phyloP scores from a whole-genome alignment of 768 basidiomycete species.

The Gloeophyllum trabeum region DNA sequence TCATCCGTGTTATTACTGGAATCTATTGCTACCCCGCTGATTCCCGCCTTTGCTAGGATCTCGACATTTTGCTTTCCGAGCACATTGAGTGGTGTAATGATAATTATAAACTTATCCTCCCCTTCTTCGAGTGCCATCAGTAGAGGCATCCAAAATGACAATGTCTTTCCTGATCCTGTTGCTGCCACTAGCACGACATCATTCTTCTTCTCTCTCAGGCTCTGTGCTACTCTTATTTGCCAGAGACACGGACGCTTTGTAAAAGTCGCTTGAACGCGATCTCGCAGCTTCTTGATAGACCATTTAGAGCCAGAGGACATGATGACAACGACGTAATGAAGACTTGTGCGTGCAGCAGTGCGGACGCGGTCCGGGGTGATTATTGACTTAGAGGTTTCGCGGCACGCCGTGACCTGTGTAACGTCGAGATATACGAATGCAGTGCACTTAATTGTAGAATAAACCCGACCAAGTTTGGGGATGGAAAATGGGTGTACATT shows the following conservation, averaged over 20 bases:
- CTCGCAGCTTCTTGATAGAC: neutral
- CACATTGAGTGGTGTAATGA: slow-evolving; percentile 3
- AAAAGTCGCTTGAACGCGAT: neutral
- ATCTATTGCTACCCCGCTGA: slow-evolving; percentile 3
- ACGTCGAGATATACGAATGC: neutral
- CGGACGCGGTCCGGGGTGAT: no score
- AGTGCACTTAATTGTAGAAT: neutral
- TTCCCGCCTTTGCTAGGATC: neutral
- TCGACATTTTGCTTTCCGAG: slow-evolving; percentile 6
- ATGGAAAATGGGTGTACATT: neutral
- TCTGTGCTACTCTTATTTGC: slow-evolving; percentile 7
- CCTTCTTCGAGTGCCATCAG: slow-evolving; percentile 1
- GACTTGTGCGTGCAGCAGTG: neutral
- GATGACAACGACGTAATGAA: neutral
- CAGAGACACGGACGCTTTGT: slow-evolving; percentile 7
- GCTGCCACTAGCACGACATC: slow-evolving; percentile 10
- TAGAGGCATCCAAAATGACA: slow-evolving; percentile 12
- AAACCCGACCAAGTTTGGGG: neutral
- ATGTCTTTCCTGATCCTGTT: slow-evolving; percentile 10
- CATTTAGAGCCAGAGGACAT: neutral
- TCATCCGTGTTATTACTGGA: neutral
- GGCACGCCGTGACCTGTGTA: neutral
- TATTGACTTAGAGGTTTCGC: no score
- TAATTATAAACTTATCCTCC: neutral
- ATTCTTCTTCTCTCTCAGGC: slow-evolving; percentile 1